Conservation (phyloP, 202 grass and related monocot genomes). For the Elaeis oleifera region DNA sequence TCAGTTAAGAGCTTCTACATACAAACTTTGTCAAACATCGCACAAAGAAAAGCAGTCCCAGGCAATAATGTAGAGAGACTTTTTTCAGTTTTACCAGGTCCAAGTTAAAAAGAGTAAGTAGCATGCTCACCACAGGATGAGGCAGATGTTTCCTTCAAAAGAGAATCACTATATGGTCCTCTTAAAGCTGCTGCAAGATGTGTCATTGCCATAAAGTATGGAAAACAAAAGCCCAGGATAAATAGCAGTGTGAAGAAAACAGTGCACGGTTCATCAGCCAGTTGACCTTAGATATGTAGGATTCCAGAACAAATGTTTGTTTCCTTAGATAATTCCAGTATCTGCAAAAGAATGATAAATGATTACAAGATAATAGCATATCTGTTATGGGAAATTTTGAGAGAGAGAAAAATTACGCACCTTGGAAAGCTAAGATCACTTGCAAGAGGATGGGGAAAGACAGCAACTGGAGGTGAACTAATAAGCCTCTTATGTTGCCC, state of each 20-base stretch:
- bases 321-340: constrained; percentile 99
- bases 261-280: constrained; percentile 97
- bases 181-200: constrained; percentile 66
- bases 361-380: no score
- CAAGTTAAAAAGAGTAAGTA: constrained; percentile 5
- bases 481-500: constrained; percentile 98
- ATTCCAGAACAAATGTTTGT: constrained; percentile 99
- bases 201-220: constrained; percentile 85
- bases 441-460: constrained; percentile 95
- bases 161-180: constrained; percentile 54
- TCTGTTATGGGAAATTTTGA: no score
- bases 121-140: constrained; percentile 62
- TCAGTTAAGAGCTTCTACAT: no score
- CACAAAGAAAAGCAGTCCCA: neutral
- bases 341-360: constrained; percentile 37
- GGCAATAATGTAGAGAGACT: neutral
- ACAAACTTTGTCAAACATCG: no score
- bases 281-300: constrained; percentile 87
- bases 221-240: constrained; percentile 94
- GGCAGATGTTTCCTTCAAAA: constrained; percentile 49
- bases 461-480: constrained; percentile 91
- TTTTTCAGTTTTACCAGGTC: neutral
- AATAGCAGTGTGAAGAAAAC: constrained; percentile 80
- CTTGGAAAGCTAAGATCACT: constrained; percentile 98
- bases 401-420: constrained; percentile 29